Base-by-base conservation (phyloP, 768 basidiomycete species). In the Amanita molliuscula region DNA sequence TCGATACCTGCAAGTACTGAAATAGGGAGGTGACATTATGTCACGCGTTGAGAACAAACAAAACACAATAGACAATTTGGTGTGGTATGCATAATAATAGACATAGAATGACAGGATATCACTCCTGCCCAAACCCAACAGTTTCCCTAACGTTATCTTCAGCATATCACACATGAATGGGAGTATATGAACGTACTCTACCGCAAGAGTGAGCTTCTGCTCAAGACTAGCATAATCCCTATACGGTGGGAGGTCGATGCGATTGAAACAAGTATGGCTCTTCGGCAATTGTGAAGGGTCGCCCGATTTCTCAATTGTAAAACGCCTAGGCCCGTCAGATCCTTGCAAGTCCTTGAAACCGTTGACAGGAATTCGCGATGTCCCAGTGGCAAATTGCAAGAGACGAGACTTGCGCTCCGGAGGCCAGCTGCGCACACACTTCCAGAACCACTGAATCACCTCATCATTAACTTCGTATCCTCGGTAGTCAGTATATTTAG, bases 361-460 rank as follows among this genome's bases (percentile, higher is more conserved):
- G 60, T 95, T 96, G 67, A 96, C 95, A 11, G 95, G 95, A 55
- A 96, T 94, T 55, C 95, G 86, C 10, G 91, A 94, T 9, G 94
- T 97, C 18, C 94, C 94, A 18, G 94, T 97, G 6, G 94, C 92
- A 63, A 99, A 99, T 66, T 98, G 95, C 48, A 98, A 71, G 46
- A 97, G 68, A 28, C 95, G 88, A 11, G 90, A 93, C 72, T 99
- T 99, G 67, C 94, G 85, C 72, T 99, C 96, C 0, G 95, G 84
- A 9, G 96, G 95, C 96, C 96, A 99, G 58, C 85, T 82, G 57
- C 90, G 86, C 40, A 99, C 90, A 59, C 91, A 93, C 71, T 97
- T 92, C 96, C 96, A 99, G 84, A 99, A 99, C 96, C 96, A 99
- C 62, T 97, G 92, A 50, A 99, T 94, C 43, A 94, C 89, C 61